Evolutionary conservation across 805 yeast genomes (phyloP).

Genomic region (Wickerhamomyces rabaulensis): DNA sequence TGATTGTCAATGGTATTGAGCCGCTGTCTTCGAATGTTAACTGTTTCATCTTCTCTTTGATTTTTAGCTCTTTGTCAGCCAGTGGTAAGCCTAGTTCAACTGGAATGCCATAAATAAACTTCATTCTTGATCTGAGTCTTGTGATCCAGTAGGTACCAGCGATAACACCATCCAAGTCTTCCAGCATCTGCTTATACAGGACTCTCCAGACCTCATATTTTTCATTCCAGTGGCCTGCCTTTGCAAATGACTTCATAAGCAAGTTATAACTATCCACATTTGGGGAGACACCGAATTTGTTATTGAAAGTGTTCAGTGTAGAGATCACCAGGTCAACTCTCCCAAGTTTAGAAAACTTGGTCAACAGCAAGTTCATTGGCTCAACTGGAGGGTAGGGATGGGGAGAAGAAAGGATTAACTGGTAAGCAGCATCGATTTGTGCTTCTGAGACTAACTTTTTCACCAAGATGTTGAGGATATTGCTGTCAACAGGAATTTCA

Average conservation of each 20-base stretch:
- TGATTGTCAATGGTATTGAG: not conserved
- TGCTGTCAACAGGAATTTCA: constrained; percentile 22
- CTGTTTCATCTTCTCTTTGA: constrained; percentile 1
- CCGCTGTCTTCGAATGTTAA: constrained; percentile 6
- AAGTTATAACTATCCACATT: constrained; percentile 27
- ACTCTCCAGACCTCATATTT: constrained; percentile 22
- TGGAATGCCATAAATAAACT: constrained; percentile 13
- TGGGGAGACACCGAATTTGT: constrained; percentile 25
- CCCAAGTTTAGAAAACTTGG: constrained; percentile 26
- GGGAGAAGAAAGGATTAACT: constrained; percentile 14
- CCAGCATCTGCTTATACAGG: constrained; percentile 20
- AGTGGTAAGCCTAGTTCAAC: constrained; percentile 16
- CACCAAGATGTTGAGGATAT: constrained; percentile 23
- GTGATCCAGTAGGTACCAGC: constrained; percentile 23
- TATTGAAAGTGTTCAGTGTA: constrained; percentile 27
- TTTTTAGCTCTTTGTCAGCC: constrained; percentile 9
- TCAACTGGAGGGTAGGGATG: constrained; percentile 7
- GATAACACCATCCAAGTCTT: constrained; percentile 11
- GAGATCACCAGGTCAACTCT: constrained; percentile 31
- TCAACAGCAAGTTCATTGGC: constrained; percentile 27
- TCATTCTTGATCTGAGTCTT: constrained; percentile 17
- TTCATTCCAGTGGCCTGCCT: constrained; percentile 26
- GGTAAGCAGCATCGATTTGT: constrained; percentile 27
- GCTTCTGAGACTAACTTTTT: constrained; percentile 23
- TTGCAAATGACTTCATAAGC: constrained; percentile 30